Conservation (phyloP, 179 eudicot genomes). For the Spergularia azorica region DNA sequence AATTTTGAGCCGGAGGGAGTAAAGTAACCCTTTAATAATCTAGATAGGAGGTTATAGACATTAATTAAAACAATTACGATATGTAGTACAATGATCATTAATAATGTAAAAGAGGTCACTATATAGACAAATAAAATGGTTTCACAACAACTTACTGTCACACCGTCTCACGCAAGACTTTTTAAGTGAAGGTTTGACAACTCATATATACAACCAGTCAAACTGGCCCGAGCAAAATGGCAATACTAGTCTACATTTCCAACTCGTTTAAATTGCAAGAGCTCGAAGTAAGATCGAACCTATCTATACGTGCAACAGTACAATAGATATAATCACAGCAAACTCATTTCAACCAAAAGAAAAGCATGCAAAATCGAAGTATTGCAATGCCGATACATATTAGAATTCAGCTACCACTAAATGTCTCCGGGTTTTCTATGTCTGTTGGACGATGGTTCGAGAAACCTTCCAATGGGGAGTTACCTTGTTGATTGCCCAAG, state of each 20-base stretch:
- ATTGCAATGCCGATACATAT: neutral
- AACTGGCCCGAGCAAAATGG: too few species aligned
- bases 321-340: neutral
- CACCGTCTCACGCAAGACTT: too few species aligned
- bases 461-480: conserved; percentile 11
- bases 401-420: conserved; percentile 21
- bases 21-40: too few species aligned
- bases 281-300: neutral
- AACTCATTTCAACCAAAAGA: neutral
- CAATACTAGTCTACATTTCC: neutral
- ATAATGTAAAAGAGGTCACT: too few species aligned
- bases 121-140: too few species aligned
- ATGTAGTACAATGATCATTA: too few species aligned
- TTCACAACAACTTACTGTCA: too few species aligned
- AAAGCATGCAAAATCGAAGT: neutral
- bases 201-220: too few species aligned
- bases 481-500: conserved; percentile 13
- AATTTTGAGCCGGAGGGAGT: too few species aligned
- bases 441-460: conserved; percentile 19
- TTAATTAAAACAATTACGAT: too few species aligned
- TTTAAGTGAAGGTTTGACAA: too few species aligned
- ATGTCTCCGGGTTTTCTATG: conserved; percentile 28
- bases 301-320: neutral
- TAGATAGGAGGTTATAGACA: too few species aligned
- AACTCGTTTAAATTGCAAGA: neutral